Base-by-base conservation (phyloP, 148 eudicot species). In the Linanthus parryae region DNA sequence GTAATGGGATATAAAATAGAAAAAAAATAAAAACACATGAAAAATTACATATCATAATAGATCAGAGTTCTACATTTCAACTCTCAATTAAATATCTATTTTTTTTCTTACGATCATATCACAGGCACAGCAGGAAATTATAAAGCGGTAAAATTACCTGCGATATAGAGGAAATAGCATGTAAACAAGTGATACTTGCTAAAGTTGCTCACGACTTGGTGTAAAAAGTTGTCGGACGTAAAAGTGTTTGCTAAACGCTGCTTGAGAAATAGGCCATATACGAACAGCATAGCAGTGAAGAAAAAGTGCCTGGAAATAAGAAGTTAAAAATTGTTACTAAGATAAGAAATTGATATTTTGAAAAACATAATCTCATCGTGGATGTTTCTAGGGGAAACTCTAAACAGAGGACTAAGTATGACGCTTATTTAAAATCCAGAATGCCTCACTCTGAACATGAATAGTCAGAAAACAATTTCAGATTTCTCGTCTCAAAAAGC, bases 221-320 rank as follows among this genome's bases (percentile, higher is more conserved):
- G 82, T 51, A 80, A 57, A 30, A 82, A 72, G 57, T 80, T 82
- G 74, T 80, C 97, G 28, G 78, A 67, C 21, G 83, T 80, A 35
- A 89, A 90, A 42, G 97, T 84, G 54, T 89, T 89, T 66, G 81
- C 86, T 47, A 89, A 85, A 56, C 78, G 85, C 54, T 77, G 94
- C 65, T 78, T 82, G 64, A 89, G 90, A 51, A 89, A 70, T 34
- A 85, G 87, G 33, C 94, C 97, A 67, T 89, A 89, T 27, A 89
- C 97, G 68, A 89, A 89, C 51, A 89, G 70, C 97, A 89, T 77
- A 1, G 90, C 97, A 24, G 94, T 84, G 75, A 84, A 84, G 79
- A 89, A 89, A 51, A 89, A 84, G 73, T 85, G 90, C 97, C 97
- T 89, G 78, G 28, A 66, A 60, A 30, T 19, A 26, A 11, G 16